Evolutionary conservation across 768 basidiomycete species (phyloP), one percentile per base, ranked within the genome.

Genomic region (Rhizopogon salebrosus): DNA sequence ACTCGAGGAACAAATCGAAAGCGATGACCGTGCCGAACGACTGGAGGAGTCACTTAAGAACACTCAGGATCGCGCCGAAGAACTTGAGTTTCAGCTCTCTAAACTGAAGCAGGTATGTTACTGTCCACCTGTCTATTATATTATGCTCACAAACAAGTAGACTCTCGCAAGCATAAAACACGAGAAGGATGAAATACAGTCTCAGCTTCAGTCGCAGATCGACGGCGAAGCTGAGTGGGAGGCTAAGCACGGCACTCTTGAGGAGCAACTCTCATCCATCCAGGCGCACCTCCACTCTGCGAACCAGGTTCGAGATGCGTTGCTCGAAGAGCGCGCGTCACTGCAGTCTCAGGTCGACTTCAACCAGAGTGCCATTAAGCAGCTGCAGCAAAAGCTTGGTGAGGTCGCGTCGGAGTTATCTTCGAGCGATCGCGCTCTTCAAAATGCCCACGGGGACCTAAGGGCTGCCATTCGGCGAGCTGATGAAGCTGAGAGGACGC

Each of bases 1-100:
- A 58, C 68, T 93, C 29, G 83, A 89, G 60, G 90, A 92, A 55
- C 87, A 89, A 57, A 84, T 93, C 20, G 83, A 92, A 65, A 84
- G 80, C 54, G 90, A 93, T 62, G 89, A 92, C 66, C 84, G 87
- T 38, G 83, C 84, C 14, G 90, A 91, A 57, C 77, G 77, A 39
- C 69, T 92, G 23, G 89, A 92, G 63, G 70, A 71, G 41, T 85
- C 85, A 7, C 70, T 93, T 42, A 85, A 84, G 62, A 84, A 90
- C 60, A 85, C 85, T 23, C 88, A 90, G 60, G 83, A 92, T 60
- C 85, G 85, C 51, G 86, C 86, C 4, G 89, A 89, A 54, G 89
- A 91, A 62, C 77, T 92, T 8, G 90, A 92, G 60, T 87, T 90
- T 60, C 88, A 88, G 62, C 72, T 93, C 18, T 83, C 85, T 11